A percentile compares a stretch with the other conserved stretches of the same genome.
Conservation (phyloP, 2,329 filamentous ascomycete genomes). For the Ambrosiella beaveri region DNA sequence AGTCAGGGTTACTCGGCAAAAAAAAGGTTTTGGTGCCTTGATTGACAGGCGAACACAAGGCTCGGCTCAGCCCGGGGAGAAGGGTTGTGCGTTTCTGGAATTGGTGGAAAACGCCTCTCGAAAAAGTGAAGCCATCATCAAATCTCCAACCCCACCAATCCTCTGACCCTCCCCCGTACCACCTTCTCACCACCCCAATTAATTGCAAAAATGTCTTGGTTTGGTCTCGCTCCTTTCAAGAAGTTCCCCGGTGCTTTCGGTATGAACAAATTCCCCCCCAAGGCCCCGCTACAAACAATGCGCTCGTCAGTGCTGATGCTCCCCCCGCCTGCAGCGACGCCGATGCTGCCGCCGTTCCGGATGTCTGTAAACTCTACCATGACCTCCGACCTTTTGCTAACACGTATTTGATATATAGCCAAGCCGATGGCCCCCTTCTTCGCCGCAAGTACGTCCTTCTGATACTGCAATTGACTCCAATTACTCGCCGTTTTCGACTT, state of each 20-base stretch:
- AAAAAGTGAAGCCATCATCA: conserved; percentile 18
- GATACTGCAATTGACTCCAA: neutral
- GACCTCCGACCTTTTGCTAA: conserved; percentile 16
- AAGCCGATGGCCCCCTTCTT: conserved; percentile 88
- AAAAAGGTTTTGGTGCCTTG: conserved; percentile 8
- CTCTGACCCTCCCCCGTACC: conserved; percentile 18
- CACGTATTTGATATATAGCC: conserved; percentile 36
- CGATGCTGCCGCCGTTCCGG: neutral
- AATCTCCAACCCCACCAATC: conserved; percentile 15
- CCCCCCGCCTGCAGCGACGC: neutral
- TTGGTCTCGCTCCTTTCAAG: conserved; percentile 50
- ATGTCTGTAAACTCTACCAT: conserved; percentile 13
- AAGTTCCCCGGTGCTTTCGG: conserved; percentile 66
- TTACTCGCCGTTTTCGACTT: neutral
- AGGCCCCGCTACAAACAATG: neutral
- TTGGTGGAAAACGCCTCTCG: conserved; percentile 11
- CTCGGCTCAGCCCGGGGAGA: conserved; percentile 10
- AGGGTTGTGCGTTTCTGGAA: neutral
- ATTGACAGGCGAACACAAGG: conserved; percentile 11
- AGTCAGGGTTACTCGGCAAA: neutral
- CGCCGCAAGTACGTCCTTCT: conserved; percentile 54
- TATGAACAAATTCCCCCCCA: conserved; percentile 31
- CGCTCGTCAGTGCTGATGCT: neutral
- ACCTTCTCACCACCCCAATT: conserved; percentile 20
- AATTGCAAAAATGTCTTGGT: conserved; percentile 50